Evolutionary conservation across 2,329 filamentous ascomycete species (phyloP).

Genomic region (Fusarium sterilihyphosum): DNA sequence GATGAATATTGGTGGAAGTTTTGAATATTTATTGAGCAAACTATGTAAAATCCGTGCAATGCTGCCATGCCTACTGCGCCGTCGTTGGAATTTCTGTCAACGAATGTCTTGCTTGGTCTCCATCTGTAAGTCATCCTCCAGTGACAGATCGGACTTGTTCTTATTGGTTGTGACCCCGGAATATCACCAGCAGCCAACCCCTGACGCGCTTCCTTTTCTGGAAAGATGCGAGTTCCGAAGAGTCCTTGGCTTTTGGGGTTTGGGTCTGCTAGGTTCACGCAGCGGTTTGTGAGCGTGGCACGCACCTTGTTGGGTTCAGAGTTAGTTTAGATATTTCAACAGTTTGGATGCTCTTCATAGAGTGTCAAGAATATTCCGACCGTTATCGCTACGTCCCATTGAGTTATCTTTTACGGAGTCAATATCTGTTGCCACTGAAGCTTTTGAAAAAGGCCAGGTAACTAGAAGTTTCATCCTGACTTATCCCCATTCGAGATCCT

Average conservation of each 20-base stretch:
- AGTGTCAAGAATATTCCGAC: neutral
- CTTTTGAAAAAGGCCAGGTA: conserved; percentile 19
- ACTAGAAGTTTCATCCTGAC: neutral
- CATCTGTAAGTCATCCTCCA: conserved; percentile 16
- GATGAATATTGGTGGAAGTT: neutral
- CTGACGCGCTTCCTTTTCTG: conserved; percentile 36
- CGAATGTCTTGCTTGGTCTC: conserved; percentile 6
- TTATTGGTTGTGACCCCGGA: conserved; percentile 23
- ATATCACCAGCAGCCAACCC: conserved; percentile 17
- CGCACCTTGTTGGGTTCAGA: neutral
- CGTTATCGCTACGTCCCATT: neutral
- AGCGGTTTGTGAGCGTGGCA: neutral
- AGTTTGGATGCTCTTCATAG: neutral
- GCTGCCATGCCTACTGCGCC: neutral
- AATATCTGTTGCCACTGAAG: conserved; percentile 17
- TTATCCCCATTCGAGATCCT: conserved; percentile 31
- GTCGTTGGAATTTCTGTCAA: neutral
- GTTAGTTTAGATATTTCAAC: neutral
- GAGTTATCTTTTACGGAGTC: neutral
- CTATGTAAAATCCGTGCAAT: too few species aligned
- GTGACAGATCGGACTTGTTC: conserved; percentile 24
- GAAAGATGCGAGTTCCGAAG: conserved; percentile 19
- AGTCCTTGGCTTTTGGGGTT: conserved; percentile 19
- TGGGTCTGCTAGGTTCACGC: neutral
- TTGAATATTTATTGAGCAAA: neutral